Conservation (phyloP, 345 rosid species). For the Citrus medica region DNA sequence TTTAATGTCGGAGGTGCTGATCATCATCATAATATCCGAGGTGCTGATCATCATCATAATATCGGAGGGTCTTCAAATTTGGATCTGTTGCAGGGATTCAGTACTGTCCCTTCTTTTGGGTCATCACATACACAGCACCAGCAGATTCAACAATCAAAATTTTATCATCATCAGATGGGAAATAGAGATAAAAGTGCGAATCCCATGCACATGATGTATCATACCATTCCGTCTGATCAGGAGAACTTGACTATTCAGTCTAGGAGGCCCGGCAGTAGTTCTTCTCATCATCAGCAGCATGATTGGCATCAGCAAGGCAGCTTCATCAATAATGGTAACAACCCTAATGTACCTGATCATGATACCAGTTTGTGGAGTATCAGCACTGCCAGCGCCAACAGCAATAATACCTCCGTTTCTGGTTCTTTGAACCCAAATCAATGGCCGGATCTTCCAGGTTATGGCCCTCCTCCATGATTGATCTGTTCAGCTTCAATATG, state of each 20-base stretch:
- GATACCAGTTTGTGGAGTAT: slow-evolving; percentile 34
- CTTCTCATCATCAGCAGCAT: slow-evolving; percentile 7
- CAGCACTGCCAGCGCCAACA: slow-evolving; percentile 14
- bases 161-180: slow-evolving; percentile 20
- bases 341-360: slow-evolving; percentile 25
- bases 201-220: slow-evolving; percentile 9
- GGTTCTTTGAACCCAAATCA: slow-evolving; percentile 36
- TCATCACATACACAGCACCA: slow-evolving; percentile 16
- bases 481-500: background rate
- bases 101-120: slow-evolving; percentile 18
- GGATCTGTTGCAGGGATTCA: slow-evolving; percentile 34
- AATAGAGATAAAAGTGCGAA: slow-evolving; percentile 12
- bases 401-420: slow-evolving; percentile 10
- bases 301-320: slow-evolving; percentile 28
- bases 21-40: slow-evolving; percentile 4
- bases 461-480: slow-evolving; percentile 31
- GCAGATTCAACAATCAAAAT: slow-evolving; percentile 23
- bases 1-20: slow-evolving; percentile 12
- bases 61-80: slow-evolving; percentile 29
- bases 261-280: background rate
- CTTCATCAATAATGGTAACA: slow-evolving; percentile 18
- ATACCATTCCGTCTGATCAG: slow-evolving; percentile 8
- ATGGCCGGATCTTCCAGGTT: slow-evolving; percentile 31
- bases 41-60: slow-evolving; percentile 8
- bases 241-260: slow-evolving; percentile 20